Conservation (phyloP, 257 asterid genomes). For the Catharanthus roseus region DNA sequence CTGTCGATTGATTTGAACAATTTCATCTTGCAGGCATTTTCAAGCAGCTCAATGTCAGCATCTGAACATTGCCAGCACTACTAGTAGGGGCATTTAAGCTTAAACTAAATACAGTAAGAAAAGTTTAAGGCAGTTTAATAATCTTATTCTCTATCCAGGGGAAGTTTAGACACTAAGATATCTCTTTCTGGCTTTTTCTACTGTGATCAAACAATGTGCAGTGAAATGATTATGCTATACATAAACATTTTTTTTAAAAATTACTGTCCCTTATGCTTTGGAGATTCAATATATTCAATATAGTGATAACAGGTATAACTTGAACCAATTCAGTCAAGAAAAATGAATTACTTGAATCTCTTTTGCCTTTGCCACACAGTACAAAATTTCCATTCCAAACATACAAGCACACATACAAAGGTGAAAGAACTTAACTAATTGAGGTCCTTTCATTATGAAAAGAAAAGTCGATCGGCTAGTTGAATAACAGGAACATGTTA, state of each 20-base stretch:
- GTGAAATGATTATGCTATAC: too few species aligned
- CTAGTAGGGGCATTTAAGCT: neutral
- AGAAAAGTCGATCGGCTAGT: neutral
- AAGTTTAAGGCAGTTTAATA: too few species aligned
- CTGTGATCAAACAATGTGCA: neutral
- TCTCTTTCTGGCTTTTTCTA: too few species aligned
- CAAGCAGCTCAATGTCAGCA: too few species aligned
- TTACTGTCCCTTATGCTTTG: neutral
- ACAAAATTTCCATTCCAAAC: neutral
- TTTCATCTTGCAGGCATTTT: neutral
- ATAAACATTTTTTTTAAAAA: too few species aligned
- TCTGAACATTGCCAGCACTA: too few species aligned
- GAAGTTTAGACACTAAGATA: too few species aligned
- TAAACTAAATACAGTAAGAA: neutral
- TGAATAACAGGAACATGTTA: neutral
- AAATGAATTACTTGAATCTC: neutral
- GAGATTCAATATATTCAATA: neutral
- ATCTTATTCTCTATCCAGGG: too few species aligned
- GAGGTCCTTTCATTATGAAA: too few species aligned
- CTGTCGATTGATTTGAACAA: neutral
- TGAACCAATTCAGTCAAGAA: too few species aligned
- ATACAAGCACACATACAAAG: neutral
- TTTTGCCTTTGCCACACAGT: neutral
- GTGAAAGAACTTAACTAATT: neutral
- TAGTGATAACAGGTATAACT: too few species aligned